phyloP scores from a whole-genome alignment of 306 rosid genomes.

The Aeschynomene evenia region DNA sequence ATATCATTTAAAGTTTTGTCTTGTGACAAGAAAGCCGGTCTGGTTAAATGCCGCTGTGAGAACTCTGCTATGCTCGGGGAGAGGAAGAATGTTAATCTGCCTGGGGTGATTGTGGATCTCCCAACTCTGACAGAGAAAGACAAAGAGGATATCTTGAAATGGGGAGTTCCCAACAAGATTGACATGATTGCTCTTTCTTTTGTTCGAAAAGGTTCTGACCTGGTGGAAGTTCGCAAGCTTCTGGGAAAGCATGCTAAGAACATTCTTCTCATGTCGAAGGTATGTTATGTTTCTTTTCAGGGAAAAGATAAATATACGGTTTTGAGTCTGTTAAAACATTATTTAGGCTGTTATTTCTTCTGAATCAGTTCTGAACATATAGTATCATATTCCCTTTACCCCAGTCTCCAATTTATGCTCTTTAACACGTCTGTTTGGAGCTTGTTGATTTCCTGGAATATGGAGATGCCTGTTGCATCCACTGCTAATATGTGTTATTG shows the following conservation, averaged over 20 bases:
- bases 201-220: conserved; percentile 94
- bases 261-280: conserved; percentile 98
- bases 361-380: neutral
- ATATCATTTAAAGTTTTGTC: conserved; percentile 76
- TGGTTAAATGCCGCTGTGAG: conserved; percentile 86
- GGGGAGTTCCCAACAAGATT: conserved; percentile 91
- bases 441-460: neutral
- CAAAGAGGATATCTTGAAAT: conserved; percentile 77
- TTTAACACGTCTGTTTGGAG: neutral
- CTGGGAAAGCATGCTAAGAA: conserved; percentile 82
- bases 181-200: conserved; percentile 98
- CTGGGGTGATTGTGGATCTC: conserved; percentile 91
- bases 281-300: conserved; percentile 35
- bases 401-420: neutral
- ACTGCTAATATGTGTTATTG: neutral
- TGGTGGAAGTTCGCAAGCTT: conserved; percentile 75
- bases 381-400: neutral
- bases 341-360: neutral
- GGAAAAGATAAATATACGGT: neutral
- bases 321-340: neutral
- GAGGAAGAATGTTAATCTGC: conserved; percentile 95
- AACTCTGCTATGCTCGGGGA: conserved; percentile 91
- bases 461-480: conserved; percentile 15
- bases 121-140: conserved; percentile 94
- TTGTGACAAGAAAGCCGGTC: conserved; percentile 60